These are phyloP conservation scores for Clavulina sp. DNA, from an alignment of 768 basidiomycete species.

Conservation along the genomic window DNA sequence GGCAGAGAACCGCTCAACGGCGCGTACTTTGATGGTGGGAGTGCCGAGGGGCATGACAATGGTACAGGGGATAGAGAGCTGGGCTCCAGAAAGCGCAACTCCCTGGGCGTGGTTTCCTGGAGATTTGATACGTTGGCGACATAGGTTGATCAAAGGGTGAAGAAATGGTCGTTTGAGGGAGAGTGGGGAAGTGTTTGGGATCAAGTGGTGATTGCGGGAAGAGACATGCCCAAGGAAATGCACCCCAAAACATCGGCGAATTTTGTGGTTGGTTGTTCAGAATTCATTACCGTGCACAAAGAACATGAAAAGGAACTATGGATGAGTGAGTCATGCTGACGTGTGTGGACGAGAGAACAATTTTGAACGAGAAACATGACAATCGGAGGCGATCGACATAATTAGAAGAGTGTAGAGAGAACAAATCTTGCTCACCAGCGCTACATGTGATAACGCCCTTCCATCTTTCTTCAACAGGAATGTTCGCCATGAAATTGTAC, in stretches of 20 bases:
- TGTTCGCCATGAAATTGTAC: slow-evolving; percentile 93
- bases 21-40: slow-evolving; percentile 88
- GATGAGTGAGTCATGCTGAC: background rate
- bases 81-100: slow-evolving; percentile 83
- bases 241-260: too few relatives aligned
- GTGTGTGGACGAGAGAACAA: background rate
- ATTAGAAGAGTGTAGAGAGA: too few relatives aligned
- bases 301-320: background rate
- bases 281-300: too few relatives aligned
- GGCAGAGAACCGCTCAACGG: slow-evolving; percentile 86
- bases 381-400: too few relatives aligned
- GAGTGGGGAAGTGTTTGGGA: too few relatives aligned
- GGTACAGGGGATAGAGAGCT: slow-evolving; percentile 83
- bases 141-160: too few relatives aligned
- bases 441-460: slow-evolving; percentile 97
- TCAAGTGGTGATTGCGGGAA: too few relatives aligned
- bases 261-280: too few relatives aligned
- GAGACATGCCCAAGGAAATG: too few relatives aligned
- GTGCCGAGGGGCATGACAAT: slow-evolving; percentile 97
- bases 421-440: slow-evolving; percentile 94
- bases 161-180: too few relatives aligned
- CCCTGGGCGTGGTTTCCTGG: slow-evolving; percentile 97
- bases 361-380: too few relatives aligned
- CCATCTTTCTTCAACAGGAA: slow-evolving; percentile 80
- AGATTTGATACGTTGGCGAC: background rate